Evolutionary conservation across 2,329 filamentous ascomycete genomes (phyloP).

Genomic region (Ceratocystis lukuohia): DNA sequence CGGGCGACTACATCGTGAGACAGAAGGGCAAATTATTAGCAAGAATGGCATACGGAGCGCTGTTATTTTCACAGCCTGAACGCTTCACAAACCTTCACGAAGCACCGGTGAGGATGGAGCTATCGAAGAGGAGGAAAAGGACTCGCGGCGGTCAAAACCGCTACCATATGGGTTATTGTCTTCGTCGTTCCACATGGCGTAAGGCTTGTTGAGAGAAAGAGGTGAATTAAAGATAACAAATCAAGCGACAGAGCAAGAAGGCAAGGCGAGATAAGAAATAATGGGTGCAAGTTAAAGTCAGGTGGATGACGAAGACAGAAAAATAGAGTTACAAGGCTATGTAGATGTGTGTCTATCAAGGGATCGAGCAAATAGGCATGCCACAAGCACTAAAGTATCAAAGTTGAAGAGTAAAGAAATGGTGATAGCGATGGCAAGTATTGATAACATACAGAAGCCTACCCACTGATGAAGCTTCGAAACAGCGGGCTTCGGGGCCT

Average conservation of each 20-base stretch:
- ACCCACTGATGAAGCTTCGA: background rate
- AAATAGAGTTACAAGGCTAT: background rate
- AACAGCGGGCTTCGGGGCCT: background rate
- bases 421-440: background rate
- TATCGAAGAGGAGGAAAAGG: slow-evolving; percentile 51
- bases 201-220: slow-evolving; percentile 9
- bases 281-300: background rate
- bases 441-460: background rate
- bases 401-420: background rate
- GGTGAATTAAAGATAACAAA: background rate
- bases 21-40: background rate
- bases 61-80: background rate
- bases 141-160: slow-evolving; percentile 79
- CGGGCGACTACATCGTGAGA: slow-evolving; percentile 5
- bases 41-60: background rate
- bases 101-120: slow-evolving; percentile 50
- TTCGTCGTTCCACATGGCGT: slow-evolving; percentile 92
- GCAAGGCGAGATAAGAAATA: background rate
- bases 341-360: background rate
- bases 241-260: background rate
- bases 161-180: slow-evolving; percentile 93
- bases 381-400: background rate
- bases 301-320: background rate
- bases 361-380: background rate
- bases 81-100: slow-evolving; percentile 41